phyloP scores from a whole-genome alignment of 208 protist species.

The Leishmania amazonensis region DNA sequence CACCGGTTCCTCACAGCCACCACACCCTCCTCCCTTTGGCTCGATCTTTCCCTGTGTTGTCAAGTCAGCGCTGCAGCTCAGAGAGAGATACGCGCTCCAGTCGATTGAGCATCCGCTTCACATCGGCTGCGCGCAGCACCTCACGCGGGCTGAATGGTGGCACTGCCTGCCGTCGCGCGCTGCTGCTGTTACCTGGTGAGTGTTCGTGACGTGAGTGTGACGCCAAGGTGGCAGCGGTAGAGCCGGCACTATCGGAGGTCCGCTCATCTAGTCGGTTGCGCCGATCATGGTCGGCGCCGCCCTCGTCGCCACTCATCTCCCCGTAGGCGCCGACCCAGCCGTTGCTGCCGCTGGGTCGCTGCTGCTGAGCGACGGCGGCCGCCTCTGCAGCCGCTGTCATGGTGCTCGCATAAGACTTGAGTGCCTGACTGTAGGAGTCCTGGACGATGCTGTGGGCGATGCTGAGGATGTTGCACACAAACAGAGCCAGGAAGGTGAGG shows the following conservation, averaged over 20 bases:
- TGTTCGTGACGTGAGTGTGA: not conserved
- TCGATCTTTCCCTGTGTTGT: not conserved
- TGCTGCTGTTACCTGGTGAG: not conserved
- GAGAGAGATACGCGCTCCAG: slow-evolving; percentile 18
- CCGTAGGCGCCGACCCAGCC: not conserved
- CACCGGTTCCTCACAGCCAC: not conserved
- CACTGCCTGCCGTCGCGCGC: slow-evolving; percentile 10
- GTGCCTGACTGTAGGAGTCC: slow-evolving; percentile 56
- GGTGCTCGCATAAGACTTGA: slow-evolving; percentile 24
- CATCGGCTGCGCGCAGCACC: slow-evolving; percentile 15
- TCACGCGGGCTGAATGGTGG: not conserved
- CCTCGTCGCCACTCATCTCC: not conserved
- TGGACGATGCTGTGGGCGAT: slow-evolving; percentile 70
- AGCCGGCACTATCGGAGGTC: not conserved
- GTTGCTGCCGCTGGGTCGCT: not conserved
- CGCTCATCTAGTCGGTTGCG: not conserved
- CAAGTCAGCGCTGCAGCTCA: not conserved
- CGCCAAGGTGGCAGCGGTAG: not conserved
- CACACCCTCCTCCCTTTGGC: not conserved
- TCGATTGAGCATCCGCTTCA: slow-evolving; percentile 39
- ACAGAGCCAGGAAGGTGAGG: slow-evolving; percentile 51
- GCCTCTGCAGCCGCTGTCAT: slow-evolving; percentile 4
- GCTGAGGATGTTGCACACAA: slow-evolving; percentile 66
- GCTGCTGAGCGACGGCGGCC: slow-evolving; percentile 1
- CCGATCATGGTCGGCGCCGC: not conserved